These are phyloP conservation scores for Colletotrichum tanaceti DNA, from an alignment of 2,329 filamentous ascomycete species.

Conservation along the genomic window DNA sequence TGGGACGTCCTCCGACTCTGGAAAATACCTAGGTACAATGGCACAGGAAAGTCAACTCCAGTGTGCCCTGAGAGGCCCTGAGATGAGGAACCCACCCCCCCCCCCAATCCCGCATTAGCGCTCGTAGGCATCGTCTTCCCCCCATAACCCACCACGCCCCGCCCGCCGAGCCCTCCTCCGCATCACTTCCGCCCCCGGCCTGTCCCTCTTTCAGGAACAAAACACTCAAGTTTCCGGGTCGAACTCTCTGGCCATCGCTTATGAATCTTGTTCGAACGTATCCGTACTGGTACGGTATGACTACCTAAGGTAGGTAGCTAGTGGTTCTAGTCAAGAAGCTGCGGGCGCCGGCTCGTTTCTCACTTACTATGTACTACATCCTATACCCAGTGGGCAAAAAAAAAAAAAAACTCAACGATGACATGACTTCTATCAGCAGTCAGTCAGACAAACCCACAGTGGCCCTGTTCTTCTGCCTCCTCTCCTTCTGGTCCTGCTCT, in stretches of 20 bases:
- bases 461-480: conserved; percentile 8
- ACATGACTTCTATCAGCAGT: neutral
- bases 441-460: neutral
- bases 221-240: conserved; percentile 13
- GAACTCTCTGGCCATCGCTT: conserved; percentile 4
- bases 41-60: neutral
- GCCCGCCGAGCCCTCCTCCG: too few relatives aligned
- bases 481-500: neutral
- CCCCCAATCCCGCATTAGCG: conserved; percentile 22
- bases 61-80: conserved; percentile 3
- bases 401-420: neutral
- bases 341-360: neutral
- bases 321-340: too few relatives aligned
- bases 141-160: neutral
- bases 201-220: conserved; percentile 2
- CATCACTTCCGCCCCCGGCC: too few relatives aligned
- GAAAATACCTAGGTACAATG: neutral
- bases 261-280: too few relatives aligned
- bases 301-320: too few relatives aligned
- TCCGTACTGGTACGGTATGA: too few relatives aligned
- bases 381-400: neutral
- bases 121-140: conserved; percentile 1
- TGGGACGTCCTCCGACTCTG: neutral
- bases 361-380: neutral
- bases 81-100: too few relatives aligned